Evolutionary conservation across 2,329 filamentous ascomycete genomes (phyloP).

Genomic region (Sordariomycetes sp.): DNA sequence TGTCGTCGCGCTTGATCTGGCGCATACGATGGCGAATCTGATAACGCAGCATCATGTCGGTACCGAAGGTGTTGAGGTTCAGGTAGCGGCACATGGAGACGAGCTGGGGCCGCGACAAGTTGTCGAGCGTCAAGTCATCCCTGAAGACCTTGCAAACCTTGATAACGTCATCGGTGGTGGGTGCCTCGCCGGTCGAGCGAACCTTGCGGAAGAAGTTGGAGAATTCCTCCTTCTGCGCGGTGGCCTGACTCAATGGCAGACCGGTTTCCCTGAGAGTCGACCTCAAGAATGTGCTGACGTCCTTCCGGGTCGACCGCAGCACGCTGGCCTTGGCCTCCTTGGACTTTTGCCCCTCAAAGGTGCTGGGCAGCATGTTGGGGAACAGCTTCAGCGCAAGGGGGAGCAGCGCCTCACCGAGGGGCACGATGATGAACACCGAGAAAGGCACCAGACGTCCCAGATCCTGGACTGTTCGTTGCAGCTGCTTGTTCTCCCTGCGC

Average conservation of each 20-base stretch:
- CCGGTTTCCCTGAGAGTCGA: slow-evolving; percentile 90
- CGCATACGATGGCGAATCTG: slow-evolving; percentile 96
- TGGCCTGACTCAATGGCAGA: slow-evolving; percentile 73
- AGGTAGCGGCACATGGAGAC: slow-evolving; percentile 98
- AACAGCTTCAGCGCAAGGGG: slow-evolving; percentile 90
- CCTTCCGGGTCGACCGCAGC: slow-evolving; percentile 79
- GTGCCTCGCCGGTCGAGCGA: slow-evolving; percentile 80
- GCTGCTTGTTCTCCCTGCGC: slow-evolving; percentile 83
- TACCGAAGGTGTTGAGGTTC: slow-evolving; percentile 94
- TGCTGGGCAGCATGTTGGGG: slow-evolving; percentile 95
- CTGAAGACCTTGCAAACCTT: slow-evolving; percentile 99
- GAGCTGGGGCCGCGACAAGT: slow-evolving; percentile 87
- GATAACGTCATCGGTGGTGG: slow-evolving; percentile 85
- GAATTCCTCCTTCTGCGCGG: slow-evolving; percentile 88
- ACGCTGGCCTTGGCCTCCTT: slow-evolving; percentile 81
- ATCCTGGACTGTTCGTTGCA: slow-evolving; percentile 89
- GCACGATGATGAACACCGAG: slow-evolving; percentile 93
- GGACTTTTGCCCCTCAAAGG: slow-evolving; percentile 85
- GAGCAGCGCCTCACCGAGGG: slow-evolving; percentile 87
- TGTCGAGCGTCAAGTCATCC: slow-evolving; percentile 94
- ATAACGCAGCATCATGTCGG: slow-evolving; percentile 95
- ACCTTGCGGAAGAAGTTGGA: slow-evolving; percentile 96
- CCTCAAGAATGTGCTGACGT: slow-evolving; percentile 84
- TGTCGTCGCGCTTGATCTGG: slow-evolving; percentile 97
- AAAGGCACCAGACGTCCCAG: slow-evolving; percentile 88